Percentiles rank a stretch among this genome's conserved stretches.
Evolutionary conservation across 2,329 filamentous ascomycete genomes (phyloP).

Genomic region (Samsoniella hepiali): DNA sequence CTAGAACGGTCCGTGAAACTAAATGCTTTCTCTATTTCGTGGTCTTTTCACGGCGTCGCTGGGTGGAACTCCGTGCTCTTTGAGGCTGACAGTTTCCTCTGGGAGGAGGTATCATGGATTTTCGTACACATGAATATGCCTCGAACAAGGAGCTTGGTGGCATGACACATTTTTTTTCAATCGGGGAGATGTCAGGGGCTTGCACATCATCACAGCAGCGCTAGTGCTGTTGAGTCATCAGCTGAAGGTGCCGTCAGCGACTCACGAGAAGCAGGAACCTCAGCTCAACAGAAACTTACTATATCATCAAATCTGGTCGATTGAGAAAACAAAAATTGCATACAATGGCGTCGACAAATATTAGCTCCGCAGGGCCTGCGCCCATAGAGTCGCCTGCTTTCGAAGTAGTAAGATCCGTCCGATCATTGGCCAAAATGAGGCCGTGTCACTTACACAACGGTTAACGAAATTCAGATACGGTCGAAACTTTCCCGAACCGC

Average conservation of each 20-base stretch:
- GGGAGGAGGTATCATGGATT: too few relatives aligned
- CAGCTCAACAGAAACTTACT: not conserved
- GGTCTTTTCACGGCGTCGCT: too few relatives aligned
- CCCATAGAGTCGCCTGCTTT: conserved; percentile 11
- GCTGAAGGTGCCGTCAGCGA: not conserved
- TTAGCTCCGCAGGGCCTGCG: not conserved
- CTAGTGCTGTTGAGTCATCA: conserved; percentile 12
- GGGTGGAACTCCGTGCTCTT: too few relatives aligned
- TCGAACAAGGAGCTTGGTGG: too few relatives aligned
- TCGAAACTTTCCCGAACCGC: not conserved
- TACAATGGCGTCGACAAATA: not conserved
- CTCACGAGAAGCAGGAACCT: not conserved
- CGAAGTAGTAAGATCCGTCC: not conserved
- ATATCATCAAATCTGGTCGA: not conserved
- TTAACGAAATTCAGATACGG: conserved; percentile 2
- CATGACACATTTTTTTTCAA: not conserved
- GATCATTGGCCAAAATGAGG: too few relatives aligned
- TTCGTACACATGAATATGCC: too few relatives aligned
- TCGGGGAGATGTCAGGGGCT: not conserved
- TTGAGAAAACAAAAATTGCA: not conserved
- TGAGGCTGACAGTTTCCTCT: too few relatives aligned
- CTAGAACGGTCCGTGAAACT: not conserved
- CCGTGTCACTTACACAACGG: not conserved
- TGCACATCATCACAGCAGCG: not conserved
- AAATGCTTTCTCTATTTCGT: not conserved